phyloP scores from a whole-genome alignment of 1,139 yeast species.

The Yamadazyma sp. region DNA sequence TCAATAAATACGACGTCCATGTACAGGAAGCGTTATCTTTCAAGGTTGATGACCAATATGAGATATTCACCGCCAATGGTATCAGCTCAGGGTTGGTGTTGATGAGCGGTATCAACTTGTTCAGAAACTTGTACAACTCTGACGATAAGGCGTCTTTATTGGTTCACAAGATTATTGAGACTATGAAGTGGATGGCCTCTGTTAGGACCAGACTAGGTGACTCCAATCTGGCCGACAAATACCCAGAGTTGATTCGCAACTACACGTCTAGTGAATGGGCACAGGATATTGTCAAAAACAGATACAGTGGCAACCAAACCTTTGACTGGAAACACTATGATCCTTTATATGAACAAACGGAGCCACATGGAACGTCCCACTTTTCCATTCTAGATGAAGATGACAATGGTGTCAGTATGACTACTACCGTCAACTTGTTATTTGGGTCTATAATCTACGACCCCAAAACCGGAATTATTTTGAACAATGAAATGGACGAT shows the following conservation, averaged over 20 bases:
- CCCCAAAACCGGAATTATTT: conserved; percentile 73
- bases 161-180: conserved; percentile 74
- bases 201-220: conserved; percentile 86
- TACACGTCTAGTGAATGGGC: conserved; percentile 55
- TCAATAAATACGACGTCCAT: conserved; percentile 56
- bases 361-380: conserved; percentile 88
- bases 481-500: conserved; percentile 95
- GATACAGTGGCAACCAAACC: conserved; percentile 54
- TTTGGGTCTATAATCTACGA: conserved; percentile 87
- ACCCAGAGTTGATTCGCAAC: conserved; percentile 26
- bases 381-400: conserved; percentile 72
- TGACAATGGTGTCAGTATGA: conserved; percentile 77
- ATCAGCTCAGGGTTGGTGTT: conserved; percentile 85
- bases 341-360: conserved; percentile 72
- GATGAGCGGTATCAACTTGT: conserved; percentile 70
- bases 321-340: conserved; percentile 69
- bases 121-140: conserved; percentile 30
- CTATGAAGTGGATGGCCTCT: conserved; percentile 92
- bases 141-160: conserved; percentile 32
- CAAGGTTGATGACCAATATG: conserved; percentile 37
- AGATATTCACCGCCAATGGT: conserved; percentile 70
- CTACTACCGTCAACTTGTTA: conserved; percentile 83
- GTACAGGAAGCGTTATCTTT: conserved; percentile 57
- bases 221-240: conserved; percentile 18
- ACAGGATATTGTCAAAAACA: conserved; percentile 37